Evolutionary conservation across 2,329 filamentous ascomycete species (phyloP), one percentile per base, ranked within the genome.

Genomic region (Emericellopsis cladophorae): DNA sequence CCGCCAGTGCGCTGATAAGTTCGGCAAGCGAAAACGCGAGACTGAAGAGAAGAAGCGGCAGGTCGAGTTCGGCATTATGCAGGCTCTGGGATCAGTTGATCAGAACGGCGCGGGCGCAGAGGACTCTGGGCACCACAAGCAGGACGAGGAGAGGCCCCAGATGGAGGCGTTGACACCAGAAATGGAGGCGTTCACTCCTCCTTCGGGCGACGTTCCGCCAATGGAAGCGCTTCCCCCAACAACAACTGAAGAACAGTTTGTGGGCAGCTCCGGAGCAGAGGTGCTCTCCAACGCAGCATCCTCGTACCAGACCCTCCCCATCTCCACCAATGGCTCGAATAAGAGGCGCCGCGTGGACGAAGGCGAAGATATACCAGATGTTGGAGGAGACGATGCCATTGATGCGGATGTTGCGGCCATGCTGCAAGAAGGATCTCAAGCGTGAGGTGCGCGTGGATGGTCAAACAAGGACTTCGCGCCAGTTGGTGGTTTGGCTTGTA

Each of bases 61-160:
- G 37, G 88, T 98, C 7, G 92, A 98, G 59, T 78, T 90, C 48
- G 81, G 78, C 38, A 96, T 98, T 49, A 87, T 98, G 74, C 78
- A 83, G 40, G 86, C 85, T 8, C 72, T 95, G 18, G 77, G 79
- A 12, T 73, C 76, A 2, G 72, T 79, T 8, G 70, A 74, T 43
- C 63, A 66, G 16, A 62, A 66, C 37, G 60, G 61, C 8, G 66
- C 75, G 9, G 62, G 24, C 7, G 65, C 68, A 3, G 64, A 66
- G 8, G 77, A 79, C 45, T 29, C 26, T 29, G 26, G 26, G 26
- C 26, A 12, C 12, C 9, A 29, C 6, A 29, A 29, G 26, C 9
- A 29, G 12, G 26, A 29, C 26, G 26, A 29, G 26, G 26, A 12
- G 12, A 79, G 86, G 29, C 89, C 90, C 2, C 79, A 89, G 49